Evolutionary conservation across 192 early-diverging fungal species (phyloP).

Genomic region (Coemansia sp.): DNA sequence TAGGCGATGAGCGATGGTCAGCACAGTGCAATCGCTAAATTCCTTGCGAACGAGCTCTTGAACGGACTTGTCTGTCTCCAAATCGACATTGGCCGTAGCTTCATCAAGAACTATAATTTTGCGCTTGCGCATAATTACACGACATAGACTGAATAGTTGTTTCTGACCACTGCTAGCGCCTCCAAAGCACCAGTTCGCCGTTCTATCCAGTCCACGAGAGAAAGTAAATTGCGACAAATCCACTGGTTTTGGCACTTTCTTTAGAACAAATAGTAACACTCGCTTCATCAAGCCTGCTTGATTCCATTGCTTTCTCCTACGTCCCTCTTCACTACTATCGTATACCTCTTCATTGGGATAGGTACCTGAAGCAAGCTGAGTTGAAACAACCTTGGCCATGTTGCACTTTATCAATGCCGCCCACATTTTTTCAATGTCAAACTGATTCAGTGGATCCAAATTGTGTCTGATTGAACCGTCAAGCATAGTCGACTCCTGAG

Average conservation of each 20-base stretch:
- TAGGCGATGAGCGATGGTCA: conserved; percentile 75
- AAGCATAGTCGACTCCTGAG: conserved; percentile 68
- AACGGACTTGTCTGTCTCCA: conserved; percentile 21
- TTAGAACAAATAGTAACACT: too few relatives aligned
- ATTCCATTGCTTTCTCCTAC: too few relatives aligned
- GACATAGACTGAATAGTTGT: not conserved
- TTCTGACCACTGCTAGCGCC: too few relatives aligned
- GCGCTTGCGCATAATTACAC: conserved; percentile 60
- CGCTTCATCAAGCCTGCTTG: too few relatives aligned
- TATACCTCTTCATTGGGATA: too few relatives aligned
- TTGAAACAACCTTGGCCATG: not conserved
- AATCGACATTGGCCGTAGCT: conserved; percentile 67
- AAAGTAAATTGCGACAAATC: too few relatives aligned
- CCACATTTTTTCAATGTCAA: conserved; percentile 25
- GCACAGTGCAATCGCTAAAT: conserved; percentile 55
- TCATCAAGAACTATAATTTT: conserved; percentile 68
- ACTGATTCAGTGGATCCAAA: conserved; percentile 64
- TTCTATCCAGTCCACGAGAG: too few relatives aligned
- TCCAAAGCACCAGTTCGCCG: too few relatives aligned
- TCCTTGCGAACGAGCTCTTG: conserved; percentile 54
- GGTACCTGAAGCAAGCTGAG: too few relatives aligned
- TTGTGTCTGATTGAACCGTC: conserved; percentile 65
- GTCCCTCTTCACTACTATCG: too few relatives aligned
- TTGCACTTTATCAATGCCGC: conserved; percentile 24
- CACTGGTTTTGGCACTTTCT: too few relatives aligned